phyloP scores from a whole-genome alignment of 495 filamentous ascomycete species.

The Neurospora sublineolata region DNA sequence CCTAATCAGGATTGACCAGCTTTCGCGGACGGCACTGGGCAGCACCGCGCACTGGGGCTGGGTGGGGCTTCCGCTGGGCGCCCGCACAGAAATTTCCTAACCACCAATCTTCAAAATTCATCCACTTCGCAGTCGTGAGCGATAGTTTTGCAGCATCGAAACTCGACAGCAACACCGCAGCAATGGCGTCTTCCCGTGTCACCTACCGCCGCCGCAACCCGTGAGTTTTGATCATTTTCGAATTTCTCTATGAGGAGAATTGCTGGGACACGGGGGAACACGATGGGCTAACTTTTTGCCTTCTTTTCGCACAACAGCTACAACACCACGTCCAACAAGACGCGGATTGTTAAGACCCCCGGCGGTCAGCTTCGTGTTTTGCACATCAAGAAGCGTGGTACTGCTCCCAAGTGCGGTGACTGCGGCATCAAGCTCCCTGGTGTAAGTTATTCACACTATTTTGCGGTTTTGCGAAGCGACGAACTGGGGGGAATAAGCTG shows the following conservation, averaged over 20 bases:
- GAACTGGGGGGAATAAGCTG: not conserved
- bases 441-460: slow-evolving; percentile 47
- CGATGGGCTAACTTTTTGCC: slow-evolving; percentile 12
- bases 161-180: slow-evolving; percentile 48
- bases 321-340: slow-evolving; percentile 95
- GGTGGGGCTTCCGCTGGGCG: slow-evolving; percentile 21
- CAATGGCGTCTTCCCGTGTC: slow-evolving; percentile 46
- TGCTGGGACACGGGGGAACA: slow-evolving; percentile 1
- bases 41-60: slow-evolving; percentile 1
- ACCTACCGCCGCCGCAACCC: slow-evolving; percentile 78
- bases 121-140: slow-evolving; percentile 30
- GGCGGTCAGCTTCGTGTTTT: slow-evolving; percentile 89
- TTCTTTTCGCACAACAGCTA: slow-evolving; percentile 44
- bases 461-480: not conserved
- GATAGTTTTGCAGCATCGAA: slow-evolving; percentile 32
- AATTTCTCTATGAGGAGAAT: not conserved
- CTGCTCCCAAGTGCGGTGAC: slow-evolving; percentile 96
- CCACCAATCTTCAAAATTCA: slow-evolving; percentile 30
- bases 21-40: not conserved
- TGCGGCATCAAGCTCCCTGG: slow-evolving; percentile 90
- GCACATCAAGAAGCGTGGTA: slow-evolving; percentile 97
- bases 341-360: slow-evolving; percentile 90
- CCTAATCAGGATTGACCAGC: slow-evolving; percentile 6
- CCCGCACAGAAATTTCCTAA: slow-evolving; percentile 32
- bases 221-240: slow-evolving; percentile 45